Evolutionary conservation across 2,329 filamentous ascomycete species (phyloP).

Genomic region (Xylariaceae sp.): DNA sequence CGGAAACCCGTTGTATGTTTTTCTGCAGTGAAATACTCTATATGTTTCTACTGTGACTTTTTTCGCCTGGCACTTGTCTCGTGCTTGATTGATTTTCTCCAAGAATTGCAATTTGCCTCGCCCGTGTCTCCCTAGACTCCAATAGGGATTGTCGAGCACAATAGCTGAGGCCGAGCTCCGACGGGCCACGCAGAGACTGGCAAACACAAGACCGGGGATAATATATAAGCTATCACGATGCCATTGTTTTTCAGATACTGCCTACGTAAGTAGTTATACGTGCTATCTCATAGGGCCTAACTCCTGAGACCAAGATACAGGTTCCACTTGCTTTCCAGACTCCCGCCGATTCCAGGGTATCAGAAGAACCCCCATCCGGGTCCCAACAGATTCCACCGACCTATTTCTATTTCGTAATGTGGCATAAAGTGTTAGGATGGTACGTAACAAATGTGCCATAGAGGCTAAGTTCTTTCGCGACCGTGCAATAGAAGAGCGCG

Average conservation of each 20-base stretch:
- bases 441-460: constrained; percentile 1
- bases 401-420: constrained; percentile 6
- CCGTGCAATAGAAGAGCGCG: constrained; percentile 1
- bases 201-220: too few species aligned
- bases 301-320: constrained; percentile 14
- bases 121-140: too few species aligned
- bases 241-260: neutral
- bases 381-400: constrained; percentile 14
- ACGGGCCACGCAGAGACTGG: too few species aligned
- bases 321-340: constrained; percentile 18
- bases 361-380: constrained; percentile 18
- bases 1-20: too few species aligned
- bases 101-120: too few species aligned
- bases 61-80: too few species aligned
- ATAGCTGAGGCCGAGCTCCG: too few species aligned
- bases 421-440: neutral
- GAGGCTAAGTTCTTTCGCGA: neutral
- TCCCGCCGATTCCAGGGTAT: constrained; percentile 16
- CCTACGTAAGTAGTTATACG: constrained; percentile 16
- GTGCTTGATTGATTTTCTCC: too few species aligned
- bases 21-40: too few species aligned
- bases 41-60: too few species aligned
- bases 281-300: constrained; percentile 11
- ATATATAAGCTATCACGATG: constrained; percentile 5
- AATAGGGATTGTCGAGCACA: too few species aligned